Percentiles rank a stretch among this genome's conserved stretches.
Evolutionary conservation across 345 rosid species (phyloP).

Genomic region (Linum trigynum): DNA sequence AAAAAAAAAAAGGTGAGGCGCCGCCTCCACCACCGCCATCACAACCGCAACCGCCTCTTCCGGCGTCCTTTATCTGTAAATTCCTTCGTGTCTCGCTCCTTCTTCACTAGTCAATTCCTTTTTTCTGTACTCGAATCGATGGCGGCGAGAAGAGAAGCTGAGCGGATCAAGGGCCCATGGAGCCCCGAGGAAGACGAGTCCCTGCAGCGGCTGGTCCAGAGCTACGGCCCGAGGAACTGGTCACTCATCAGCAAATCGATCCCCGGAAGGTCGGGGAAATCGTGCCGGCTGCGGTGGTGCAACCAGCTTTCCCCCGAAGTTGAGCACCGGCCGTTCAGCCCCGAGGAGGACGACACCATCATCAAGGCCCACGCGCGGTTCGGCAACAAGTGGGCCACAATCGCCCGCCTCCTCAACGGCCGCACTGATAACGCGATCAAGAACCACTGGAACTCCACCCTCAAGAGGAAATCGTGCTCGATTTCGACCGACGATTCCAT

Average conservation of each 20-base stretch:
- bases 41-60: neutral
- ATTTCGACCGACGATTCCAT: slow-evolving; percentile 25
- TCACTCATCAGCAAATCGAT: slow-evolving; percentile 85
- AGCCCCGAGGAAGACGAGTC: slow-evolving; percentile 41
- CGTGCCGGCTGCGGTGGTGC: slow-evolving; percentile 36
- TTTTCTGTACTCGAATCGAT: slow-evolving; percentile 1
- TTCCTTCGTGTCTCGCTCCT: neutral
- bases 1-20: slow-evolving; percentile 26
- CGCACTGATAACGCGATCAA: neutral
- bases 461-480: slow-evolving; percentile 53
- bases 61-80: neutral
- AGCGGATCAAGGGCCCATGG: slow-evolving; percentile 73
- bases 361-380: slow-evolving; percentile 71
- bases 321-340: slow-evolving; percentile 66
- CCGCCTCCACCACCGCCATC: slow-evolving; percentile 23
- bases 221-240: slow-evolving; percentile 91
- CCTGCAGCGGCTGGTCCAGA: slow-evolving; percentile 51
- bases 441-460: neutral
- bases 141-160: slow-evolving; percentile 43
- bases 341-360: slow-evolving; percentile 75
- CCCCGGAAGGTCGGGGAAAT: slow-evolving; percentile 85
- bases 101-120: neutral
- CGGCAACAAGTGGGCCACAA: slow-evolving; percentile 23
- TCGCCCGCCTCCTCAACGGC: neutral
- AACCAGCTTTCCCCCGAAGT: slow-evolving; percentile 83